A percentile compares a stretch with the other conserved stretches of the same genome.
phyloP scores from a whole-genome alignment of 192 early-diverging fungal genomes.

The Linnemannia exigua region DNA sequence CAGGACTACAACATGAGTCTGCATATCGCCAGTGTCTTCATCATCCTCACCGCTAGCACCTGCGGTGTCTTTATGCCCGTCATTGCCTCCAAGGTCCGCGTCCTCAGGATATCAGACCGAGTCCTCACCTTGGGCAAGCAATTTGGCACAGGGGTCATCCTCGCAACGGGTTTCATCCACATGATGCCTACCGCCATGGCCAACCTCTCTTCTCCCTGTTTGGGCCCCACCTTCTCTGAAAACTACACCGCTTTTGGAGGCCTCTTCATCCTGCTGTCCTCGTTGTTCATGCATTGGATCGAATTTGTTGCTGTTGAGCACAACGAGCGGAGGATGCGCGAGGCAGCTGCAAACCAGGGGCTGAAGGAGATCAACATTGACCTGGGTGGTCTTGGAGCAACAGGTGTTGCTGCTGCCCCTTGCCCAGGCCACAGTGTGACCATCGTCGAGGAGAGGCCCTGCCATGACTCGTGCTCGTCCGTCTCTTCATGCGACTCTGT shows the following conservation, averaged over 20 bases:
- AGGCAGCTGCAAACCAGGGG: background rate
- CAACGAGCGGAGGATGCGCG: slow-evolving; percentile 22
- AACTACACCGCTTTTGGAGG: slow-evolving; percentile 67
- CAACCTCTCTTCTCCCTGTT: slow-evolving; percentile 68
- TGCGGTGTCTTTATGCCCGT: slow-evolving; percentile 67
- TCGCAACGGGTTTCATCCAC: slow-evolving; percentile 81
- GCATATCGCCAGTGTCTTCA: slow-evolving; percentile 69
- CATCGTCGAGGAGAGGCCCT: slow-evolving; percentile 16
- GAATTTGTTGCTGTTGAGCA: slow-evolving; percentile 65
- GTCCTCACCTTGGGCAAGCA: slow-evolving; percentile 29
- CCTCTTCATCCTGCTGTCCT: slow-evolving; percentile 73
- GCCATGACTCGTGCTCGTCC: slow-evolving; percentile 15
- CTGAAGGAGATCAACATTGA: slow-evolving; percentile 16
- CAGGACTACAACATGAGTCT: slow-evolving; percentile 1
- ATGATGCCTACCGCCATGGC: slow-evolving; percentile 75
- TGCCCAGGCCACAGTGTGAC: slow-evolving; percentile 24
- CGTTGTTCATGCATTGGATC: slow-evolving; percentile 74
- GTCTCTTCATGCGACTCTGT: slow-evolving; percentile 21
- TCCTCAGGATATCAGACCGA: slow-evolving; percentile 5
- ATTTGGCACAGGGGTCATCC: slow-evolving; percentile 72
- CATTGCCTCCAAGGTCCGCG: slow-evolving; percentile 30
- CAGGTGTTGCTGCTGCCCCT: slow-evolving; percentile 17
- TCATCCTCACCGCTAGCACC: slow-evolving; percentile 64
- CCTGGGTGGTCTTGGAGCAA: slow-evolving; percentile 29
- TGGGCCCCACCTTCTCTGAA: slow-evolving; percentile 57